phyloP scores from a whole-genome alignment of 129 eudicot genomes.

The Pseudognaphalium luteoalbum region DNA sequence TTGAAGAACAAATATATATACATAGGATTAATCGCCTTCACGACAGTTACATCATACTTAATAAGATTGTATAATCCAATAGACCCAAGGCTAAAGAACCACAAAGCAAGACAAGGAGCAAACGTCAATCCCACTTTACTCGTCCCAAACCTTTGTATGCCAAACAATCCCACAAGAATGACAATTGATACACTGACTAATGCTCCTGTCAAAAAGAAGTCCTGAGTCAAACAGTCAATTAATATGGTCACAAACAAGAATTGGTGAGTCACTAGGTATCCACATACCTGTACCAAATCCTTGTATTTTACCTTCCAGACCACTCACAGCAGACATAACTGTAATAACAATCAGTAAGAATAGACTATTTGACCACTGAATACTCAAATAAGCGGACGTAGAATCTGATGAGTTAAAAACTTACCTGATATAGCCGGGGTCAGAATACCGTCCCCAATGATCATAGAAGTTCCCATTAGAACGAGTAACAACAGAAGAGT shows the following conservation, averaged over 20 bases:
- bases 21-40: constrained; percentile 77
- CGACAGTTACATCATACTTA: constrained; percentile 53
- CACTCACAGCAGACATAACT: constrained; percentile 99
- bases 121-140: constrained; percentile 87
- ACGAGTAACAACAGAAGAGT: constrained; percentile 80
- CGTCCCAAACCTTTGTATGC: constrained; percentile 93
- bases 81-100: constrained; percentile 90
- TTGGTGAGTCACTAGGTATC: background rate
- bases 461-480: constrained; percentile 95
- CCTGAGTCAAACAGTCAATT: constrained; percentile 12
- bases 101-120: constrained; percentile 90
- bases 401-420: background rate
- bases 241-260: background rate
- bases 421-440: constrained; percentile 97
- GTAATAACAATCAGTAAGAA: constrained; percentile 25
- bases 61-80: constrained; percentile 83
- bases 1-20: constrained; percentile 77
- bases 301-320: constrained; percentile 73
- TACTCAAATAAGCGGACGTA: background rate
- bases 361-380: background rate
- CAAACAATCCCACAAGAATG: constrained; percentile 75
- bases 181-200: constrained; percentile 69
- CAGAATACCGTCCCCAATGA: constrained; percentile 93
- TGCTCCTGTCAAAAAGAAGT: constrained; percentile 51
- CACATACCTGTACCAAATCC: constrained; percentile 79